phyloP scores from a whole-genome alignment of 2,329 filamentous ascomycete species.

The Keithomyces neogunnii region DNA sequence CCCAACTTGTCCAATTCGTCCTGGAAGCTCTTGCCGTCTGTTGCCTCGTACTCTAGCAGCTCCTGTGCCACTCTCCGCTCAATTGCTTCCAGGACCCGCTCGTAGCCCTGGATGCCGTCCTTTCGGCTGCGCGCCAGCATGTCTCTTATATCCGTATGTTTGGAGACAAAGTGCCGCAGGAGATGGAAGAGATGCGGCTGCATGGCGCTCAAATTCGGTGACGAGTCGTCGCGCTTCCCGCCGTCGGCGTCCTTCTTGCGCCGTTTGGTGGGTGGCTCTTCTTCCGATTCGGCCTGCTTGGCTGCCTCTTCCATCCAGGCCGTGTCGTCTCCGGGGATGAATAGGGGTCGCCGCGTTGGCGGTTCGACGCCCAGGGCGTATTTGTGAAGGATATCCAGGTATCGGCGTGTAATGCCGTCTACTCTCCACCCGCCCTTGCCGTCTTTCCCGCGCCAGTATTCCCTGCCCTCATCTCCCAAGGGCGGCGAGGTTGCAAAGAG shows the following conservation, averaged over 20 bases:
- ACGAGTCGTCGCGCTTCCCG: slow-evolving; percentile 28
- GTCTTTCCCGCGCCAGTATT: slow-evolving; percentile 78
- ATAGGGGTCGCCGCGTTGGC: slow-evolving; percentile 63
- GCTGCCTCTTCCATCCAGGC: slow-evolving; percentile 31
- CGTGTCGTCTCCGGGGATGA: slow-evolving; percentile 52
- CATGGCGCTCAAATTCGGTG: slow-evolving; percentile 66
- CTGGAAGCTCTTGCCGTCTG: slow-evolving; percentile 39
- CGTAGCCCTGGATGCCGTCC: slow-evolving; percentile 68
- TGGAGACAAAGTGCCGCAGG: slow-evolving; percentile 69
- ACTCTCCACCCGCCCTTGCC: slow-evolving; percentile 80
- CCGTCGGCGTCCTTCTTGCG: slow-evolving; percentile 31
- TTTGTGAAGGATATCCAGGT: slow-evolving; percentile 81
- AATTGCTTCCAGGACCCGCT: slow-evolving; percentile 65
- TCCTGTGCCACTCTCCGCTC: slow-evolving; percentile 68
- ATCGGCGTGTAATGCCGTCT: slow-evolving; percentile 79
- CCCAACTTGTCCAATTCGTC: slow-evolving; percentile 23
- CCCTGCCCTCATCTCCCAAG: slow-evolving; percentile 56
- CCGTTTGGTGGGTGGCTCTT: slow-evolving; percentile 45
- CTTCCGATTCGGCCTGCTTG: slow-evolving; percentile 22
- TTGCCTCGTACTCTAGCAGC: slow-evolving; percentile 56
- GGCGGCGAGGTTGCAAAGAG: slow-evolving; percentile 69
- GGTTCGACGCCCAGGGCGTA: slow-evolving; percentile 60
- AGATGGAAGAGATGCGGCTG: slow-evolving; percentile 93
- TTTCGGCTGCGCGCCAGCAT: slow-evolving; percentile 61
- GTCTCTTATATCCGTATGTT: slow-evolving; percentile 77